These are phyloP conservation scores for Hypoxylon sp. DNA, from an alignment of 2,329 filamentous ascomycete genomes.

Conservation along the genomic window DNA sequence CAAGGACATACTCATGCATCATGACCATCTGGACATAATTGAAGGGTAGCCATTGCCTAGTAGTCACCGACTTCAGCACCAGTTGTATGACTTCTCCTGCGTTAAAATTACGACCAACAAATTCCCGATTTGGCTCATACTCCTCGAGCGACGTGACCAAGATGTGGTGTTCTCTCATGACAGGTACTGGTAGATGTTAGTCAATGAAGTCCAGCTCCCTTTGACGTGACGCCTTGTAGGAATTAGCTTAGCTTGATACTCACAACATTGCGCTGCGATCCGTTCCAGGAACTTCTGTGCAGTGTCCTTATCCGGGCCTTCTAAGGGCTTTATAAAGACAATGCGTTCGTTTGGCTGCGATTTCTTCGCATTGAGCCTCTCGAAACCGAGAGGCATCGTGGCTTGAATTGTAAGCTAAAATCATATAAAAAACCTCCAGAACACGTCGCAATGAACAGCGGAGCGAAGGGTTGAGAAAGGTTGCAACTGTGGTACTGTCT, in stretches of 20 bases:
- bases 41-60: slow-evolving; percentile 82
- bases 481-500: neutral
- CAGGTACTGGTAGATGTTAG: slow-evolving; percentile 65
- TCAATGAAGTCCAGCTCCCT: slow-evolving; percentile 4
- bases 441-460: neutral
- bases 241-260: slow-evolving; percentile 42
- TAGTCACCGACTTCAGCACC: slow-evolving; percentile 77
- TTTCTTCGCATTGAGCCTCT: slow-evolving; percentile 81
- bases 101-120: slow-evolving; percentile 92
- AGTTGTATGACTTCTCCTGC: slow-evolving; percentile 89
- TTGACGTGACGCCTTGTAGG: neutral
- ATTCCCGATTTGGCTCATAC: slow-evolving; percentile 84
- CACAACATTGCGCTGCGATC: slow-evolving; percentile 84
- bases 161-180: slow-evolving; percentile 77
- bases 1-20: slow-evolving; percentile 79
- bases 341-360: slow-evolving; percentile 84
- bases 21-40: slow-evolving; percentile 93
- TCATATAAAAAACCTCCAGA: neutral
- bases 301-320: slow-evolving; percentile 72
- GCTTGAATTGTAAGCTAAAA: neutral
- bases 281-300: slow-evolving; percentile 81
- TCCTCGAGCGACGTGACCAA: slow-evolving; percentile 82
- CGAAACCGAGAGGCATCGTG: slow-evolving; percentile 82
- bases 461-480: neutral
- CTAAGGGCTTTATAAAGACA: slow-evolving; percentile 86